Conservation (phyloP, 2,329 filamentous ascomycete genomes). For the Exophiala oligosperma region DNA sequence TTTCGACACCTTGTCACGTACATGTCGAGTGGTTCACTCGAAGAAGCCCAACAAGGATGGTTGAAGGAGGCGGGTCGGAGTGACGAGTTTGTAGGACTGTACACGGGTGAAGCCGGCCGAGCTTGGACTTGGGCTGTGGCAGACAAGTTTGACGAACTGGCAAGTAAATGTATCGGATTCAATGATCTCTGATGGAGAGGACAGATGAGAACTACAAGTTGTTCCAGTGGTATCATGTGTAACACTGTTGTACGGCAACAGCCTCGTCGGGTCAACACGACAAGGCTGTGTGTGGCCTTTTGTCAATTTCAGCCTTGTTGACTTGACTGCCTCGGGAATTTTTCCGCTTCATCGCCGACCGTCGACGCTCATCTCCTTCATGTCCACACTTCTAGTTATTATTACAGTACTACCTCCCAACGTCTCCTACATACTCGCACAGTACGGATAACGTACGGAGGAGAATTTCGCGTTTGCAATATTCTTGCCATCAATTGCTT, state of each 20-base stretch:
- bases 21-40: slow-evolving; percentile 22
- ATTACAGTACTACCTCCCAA: too few relatives aligned
- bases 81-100: slow-evolving; percentile 51
- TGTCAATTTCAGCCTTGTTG: too few relatives aligned
- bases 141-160: slow-evolving; percentile 18
- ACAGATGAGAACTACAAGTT: background rate
- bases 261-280: background rate
- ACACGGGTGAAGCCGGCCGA: slow-evolving; percentile 51
- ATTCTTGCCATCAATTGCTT: background rate
- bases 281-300: background rate
- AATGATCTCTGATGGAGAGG: slow-evolving; percentile 26
- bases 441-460: too few relatives aligned
- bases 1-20: slow-evolving; percentile 23
- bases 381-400: background rate
- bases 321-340: too few relatives aligned
- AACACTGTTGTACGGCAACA: background rate
- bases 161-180: slow-evolving; percentile 25
- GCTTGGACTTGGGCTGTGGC: slow-evolving; percentile 47
- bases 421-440: too few relatives aligned
- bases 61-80: slow-evolving; percentile 46
- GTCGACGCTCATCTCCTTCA: background rate
- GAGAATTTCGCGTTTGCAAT: too few relatives aligned
- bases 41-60: slow-evolving; percentile 19
- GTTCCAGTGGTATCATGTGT: background rate
- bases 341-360: background rate